Base-by-base conservation (phyloP, 805 yeast species). In the Saccharomyces mikatae region DNA sequence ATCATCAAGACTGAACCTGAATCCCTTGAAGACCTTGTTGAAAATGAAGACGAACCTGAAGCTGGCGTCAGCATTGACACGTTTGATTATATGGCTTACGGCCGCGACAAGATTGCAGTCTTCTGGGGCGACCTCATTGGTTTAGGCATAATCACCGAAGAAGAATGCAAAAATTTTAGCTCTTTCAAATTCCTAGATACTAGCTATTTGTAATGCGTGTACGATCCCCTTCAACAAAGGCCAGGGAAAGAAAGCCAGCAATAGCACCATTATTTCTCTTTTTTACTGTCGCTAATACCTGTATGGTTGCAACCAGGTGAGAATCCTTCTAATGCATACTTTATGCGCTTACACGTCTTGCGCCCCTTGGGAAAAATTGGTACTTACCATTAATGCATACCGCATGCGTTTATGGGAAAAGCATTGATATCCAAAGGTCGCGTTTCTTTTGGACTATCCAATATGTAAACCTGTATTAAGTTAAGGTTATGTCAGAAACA, bases 11-110 rank as follows among this genome's bases (percentile, higher is more conserved):
- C 64, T n/a, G 58, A 57, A 26, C 52, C 51, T 5, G 57, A 55
- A 13, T 1, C 53, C 14, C 32, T 49, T 2, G 60, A 59, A 1
- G 68, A 62, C 14, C 68, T 64, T 32, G 65, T 60, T 22, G 62
- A 57, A 5, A 66, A 56, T 4, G 69, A 64, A 11, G 74, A 65
- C 24, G 62, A 52, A 2, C 60, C 46, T 14, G 48, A 54, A 2
- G 65, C 58, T n/a, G 70, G 69, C 44, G 74, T 71, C 3, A 76
- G 73, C 56, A 75, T 70, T 56, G 96, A 86, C 60, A 80, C 81
- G 46, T 92, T 94, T 63, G 90, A 90, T 66, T 89, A 89, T 69
- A 67, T 87, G 58, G 76, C 78, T 56, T 94, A 91, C 68, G 74
- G 94, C 8, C 76, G 77, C 50, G 89, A 91, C 58, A 92, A 91